Evolutionary conservation across 1,284 basidiomycete species (phyloP), one percentile per base, ranked within the genome.

Genomic region (Puccinia polysora): DNA sequence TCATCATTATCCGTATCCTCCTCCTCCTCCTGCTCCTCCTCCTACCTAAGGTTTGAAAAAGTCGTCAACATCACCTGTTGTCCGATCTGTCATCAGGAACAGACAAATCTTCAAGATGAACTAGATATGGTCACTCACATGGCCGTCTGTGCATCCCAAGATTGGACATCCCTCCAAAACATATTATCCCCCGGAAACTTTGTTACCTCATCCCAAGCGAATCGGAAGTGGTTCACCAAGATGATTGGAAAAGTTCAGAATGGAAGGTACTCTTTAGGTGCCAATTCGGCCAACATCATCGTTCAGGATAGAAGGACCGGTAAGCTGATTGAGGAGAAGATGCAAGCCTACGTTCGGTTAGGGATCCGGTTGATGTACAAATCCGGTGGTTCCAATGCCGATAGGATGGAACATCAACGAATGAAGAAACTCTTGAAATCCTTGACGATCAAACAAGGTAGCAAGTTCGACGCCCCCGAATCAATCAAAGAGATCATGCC

Each of bases 191-290:
- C 94, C 18, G 87, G 89, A n/a, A 95, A 93, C 78, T 98, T 92
- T 77, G 94, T 97, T 1, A 98, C 95, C 0, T 89, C 90, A 15
- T 88, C 85, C 75, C 95, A 98, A 81, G 95, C 96, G 65, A 94
- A 97, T 81, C 84, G 95, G 77, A 98, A 98, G 81, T 96, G 91
- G 88, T 89, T 94, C 77, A 92, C 90, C 73, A 93, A 90, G 82
- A 85, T 96, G 50, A 84, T 96, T 74, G 84, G 74, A 49, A 62
- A 71, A 63, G 69, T 71, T 2, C 78, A 79, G 63, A 85, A 85
- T 74, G 94, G 94, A 1, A 85, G 89, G 74, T 97, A 97, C 81
- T 87, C 86, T 75, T 85, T 97, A 34, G 94, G 94, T 6, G 94
- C 93, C 75, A 77, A 72, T 36, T 64, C 59, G 6, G 69, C 69